Evolutionary conservation across 2,329 filamentous ascomycete genomes (phyloP).

Genomic region (Aspergillus bombycis): DNA sequence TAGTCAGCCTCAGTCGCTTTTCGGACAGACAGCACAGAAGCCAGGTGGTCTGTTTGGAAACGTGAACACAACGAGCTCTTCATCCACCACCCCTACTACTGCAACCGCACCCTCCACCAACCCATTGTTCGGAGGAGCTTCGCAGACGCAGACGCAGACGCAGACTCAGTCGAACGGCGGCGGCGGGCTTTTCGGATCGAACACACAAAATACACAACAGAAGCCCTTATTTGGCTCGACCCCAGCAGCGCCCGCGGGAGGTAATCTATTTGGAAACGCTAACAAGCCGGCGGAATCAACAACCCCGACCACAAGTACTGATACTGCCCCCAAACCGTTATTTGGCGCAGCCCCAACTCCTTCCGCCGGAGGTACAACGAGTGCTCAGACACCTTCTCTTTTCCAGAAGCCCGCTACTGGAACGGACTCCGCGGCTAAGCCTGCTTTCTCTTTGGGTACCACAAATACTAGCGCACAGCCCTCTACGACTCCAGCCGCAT

Average conservation of each 20-base stretch:
- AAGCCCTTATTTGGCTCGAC: constrained; percentile 33
- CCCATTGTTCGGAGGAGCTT: constrained; percentile 20
- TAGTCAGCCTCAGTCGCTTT: constrained; percentile 33
- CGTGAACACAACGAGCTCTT: constrained; percentile 29
- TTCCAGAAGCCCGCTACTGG: constrained; percentile 33
- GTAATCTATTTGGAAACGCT: constrained; percentile 20
- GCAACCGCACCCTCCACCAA: constrained; percentile 28
- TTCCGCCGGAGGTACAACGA: constrained; percentile 19
- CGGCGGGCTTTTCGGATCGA: constrained; percentile 33
- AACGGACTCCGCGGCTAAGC: constrained; percentile 29
- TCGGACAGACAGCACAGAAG: constrained; percentile 31
- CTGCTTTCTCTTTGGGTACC: constrained; percentile 30
- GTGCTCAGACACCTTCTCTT: constrained; percentile 29
- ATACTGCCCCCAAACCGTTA: constrained; percentile 30
- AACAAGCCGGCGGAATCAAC: constrained; percentile 35
- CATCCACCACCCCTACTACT: constrained; percentile 28
- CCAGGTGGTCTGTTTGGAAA: constrained; percentile 32
- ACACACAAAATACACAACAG: constrained; percentile 27
- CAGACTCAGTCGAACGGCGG: constrained; percentile 29
- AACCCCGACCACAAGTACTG: constrained; percentile 28
- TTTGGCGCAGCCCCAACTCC: constrained; percentile 29
- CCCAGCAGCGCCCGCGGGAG: constrained; percentile 21
- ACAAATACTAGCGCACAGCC: constrained; percentile 23
- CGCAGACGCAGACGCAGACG: constrained; percentile 22
- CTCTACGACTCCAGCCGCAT: constrained; percentile 29